phyloP scores from a whole-genome alignment of 305 asterid genomes.

The Coffea humblotiana region DNA sequence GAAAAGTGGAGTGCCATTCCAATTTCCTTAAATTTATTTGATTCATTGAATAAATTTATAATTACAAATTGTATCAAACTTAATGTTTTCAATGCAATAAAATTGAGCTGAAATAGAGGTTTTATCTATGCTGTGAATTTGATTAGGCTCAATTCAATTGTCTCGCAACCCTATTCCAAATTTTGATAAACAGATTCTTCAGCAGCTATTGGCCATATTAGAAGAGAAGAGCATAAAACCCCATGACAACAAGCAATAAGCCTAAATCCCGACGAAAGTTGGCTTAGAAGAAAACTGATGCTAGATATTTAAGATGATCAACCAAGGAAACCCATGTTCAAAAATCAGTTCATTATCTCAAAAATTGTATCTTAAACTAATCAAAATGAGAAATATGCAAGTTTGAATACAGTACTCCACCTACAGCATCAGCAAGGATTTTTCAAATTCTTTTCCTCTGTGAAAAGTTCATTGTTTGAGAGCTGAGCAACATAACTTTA shows the following conservation, averaged over 20 bases:
- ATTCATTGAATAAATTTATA: too few species aligned
- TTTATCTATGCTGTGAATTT: too few species aligned
- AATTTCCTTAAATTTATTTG: too few species aligned
- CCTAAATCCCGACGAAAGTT: neutral
- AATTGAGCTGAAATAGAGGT: too few species aligned
- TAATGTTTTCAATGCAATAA: too few species aligned
- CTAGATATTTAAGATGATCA: neutral
- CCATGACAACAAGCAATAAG: neutral
- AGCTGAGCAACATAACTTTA: neutral
- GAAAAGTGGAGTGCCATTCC: too few species aligned
- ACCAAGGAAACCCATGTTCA: neutral
- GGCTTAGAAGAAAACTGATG: neutral
- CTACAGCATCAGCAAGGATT: conserved; percentile 1
- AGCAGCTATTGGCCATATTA: too few species aligned
- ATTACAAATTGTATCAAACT: too few species aligned
- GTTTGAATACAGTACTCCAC: neutral
- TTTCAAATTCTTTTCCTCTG: neutral
- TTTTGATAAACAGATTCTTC: too few species aligned
- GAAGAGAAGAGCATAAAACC: neutral
- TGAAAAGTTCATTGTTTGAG: neutral
- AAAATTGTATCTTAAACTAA: neutral
- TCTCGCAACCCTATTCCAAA: too few species aligned
- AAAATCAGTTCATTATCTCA: neutral
- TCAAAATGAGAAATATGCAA: neutral
- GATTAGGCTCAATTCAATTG: too few species aligned